Evolutionary conservation across 768 basidiomycete species (phyloP).

Genomic region (Russula foetens): DNA sequence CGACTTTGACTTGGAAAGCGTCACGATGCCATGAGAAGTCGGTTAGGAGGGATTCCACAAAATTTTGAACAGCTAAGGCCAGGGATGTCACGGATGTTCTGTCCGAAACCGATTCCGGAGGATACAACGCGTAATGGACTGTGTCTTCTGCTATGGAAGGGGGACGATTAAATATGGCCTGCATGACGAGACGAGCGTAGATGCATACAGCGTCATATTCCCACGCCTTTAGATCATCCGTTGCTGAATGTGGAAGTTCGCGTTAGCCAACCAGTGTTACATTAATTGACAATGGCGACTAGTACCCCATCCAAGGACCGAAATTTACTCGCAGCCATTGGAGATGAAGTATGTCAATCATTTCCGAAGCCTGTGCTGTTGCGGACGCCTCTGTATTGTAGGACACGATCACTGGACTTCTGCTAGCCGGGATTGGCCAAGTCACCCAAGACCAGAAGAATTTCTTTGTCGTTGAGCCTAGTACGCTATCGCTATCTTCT

Average conservation of each 20-base stretch:
- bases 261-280: too few species aligned
- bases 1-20: slow-evolving; percentile 68
- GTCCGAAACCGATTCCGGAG: slow-evolving; percentile 44
- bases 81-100: slow-evolving; percentile 54
- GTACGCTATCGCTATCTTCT: slow-evolving; percentile 33
- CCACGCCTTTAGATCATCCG: not conserved
- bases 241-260: too few species aligned
- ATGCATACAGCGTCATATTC: not conserved
- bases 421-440: slow-evolving; percentile 93
- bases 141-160: slow-evolving; percentile 85
- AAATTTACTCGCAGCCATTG: slow-evolving; percentile 88
- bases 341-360: slow-evolving; percentile 73
- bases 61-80: slow-evolving; percentile 55
- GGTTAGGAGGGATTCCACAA: slow-evolving; percentile 46
- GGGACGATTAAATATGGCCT: slow-evolving; percentile 52
- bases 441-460: slow-evolving; percentile 91
- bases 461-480: slow-evolving; percentile 90
- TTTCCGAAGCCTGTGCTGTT: not conserved
- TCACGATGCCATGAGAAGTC: slow-evolving; percentile 81
- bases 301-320: slow-evolving; percentile 65
- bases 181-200: not conserved
- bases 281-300: slow-evolving; percentile 40
- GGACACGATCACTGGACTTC: slow-evolving; percentile 95
- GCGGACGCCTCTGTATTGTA: slow-evolving; percentile 28
- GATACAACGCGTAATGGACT: slow-evolving; percentile 68